A percentile compares a stretch with the other conserved stretches of the same genome.
Evolutionary conservation across 73 alveolate genomes (phyloP).

Genomic region (Tetrahymena malaccensis): DNA sequence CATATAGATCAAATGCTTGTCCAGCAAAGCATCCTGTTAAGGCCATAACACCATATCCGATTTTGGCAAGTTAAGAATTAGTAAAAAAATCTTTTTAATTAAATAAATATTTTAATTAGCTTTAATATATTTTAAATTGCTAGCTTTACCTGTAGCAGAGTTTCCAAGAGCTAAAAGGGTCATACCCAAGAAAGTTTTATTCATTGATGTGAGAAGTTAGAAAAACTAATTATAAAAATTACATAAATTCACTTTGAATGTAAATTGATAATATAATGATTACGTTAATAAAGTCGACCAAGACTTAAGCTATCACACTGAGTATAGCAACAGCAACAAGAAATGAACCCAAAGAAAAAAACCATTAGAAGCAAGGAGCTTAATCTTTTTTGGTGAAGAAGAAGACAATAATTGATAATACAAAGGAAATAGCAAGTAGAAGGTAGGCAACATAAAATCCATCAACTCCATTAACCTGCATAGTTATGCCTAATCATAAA

Average conservation of each 20-base stretch:
- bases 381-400: neutral
- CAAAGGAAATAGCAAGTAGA: neutral
- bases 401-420: neutral
- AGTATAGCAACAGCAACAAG: neutral
- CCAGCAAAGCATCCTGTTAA: constrained; percentile 96
- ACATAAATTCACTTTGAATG: neutral
- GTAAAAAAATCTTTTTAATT: constrained; percentile 65
- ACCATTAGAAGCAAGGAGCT: neutral
- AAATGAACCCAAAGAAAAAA: neutral
- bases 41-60: constrained; percentile 97
- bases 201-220: constrained; percentile 59
- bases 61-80: constrained; percentile 77
- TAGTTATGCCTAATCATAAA: neutral
- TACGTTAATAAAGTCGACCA: neutral
- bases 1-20: constrained; percentile 76
- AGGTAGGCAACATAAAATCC: neutral
- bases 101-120: neutral
- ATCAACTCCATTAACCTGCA: neutral
- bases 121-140: neutral
- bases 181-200: constrained; percentile 81
- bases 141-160: constrained; percentile 59
- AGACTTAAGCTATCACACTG: neutral
- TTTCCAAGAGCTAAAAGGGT: constrained; percentile 96
- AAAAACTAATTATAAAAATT: constrained; percentile 45
- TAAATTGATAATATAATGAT: neutral